Percentiles rank a stretch among this genome's conserved stretches.
These are phyloP conservation scores for Acorus gramineus DNA, from an alignment of 106 monocot genomes.

Conservation along the genomic window DNA sequence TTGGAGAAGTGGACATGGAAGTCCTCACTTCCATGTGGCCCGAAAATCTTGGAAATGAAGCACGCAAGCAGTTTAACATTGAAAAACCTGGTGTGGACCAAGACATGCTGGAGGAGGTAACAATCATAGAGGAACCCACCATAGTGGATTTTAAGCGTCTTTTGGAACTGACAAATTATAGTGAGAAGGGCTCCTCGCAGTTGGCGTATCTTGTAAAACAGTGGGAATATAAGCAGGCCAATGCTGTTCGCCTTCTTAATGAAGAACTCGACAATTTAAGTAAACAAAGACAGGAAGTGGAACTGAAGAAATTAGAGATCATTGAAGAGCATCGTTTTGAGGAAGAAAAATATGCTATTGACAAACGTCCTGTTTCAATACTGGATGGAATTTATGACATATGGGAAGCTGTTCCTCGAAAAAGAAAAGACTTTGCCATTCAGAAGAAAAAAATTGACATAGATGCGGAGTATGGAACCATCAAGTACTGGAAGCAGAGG, in stretches of 20 bases:
- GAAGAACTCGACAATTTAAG: constrained; percentile 44
- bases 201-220: constrained; percentile 50
- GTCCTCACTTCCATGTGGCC: constrained; percentile 65
- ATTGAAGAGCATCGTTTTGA: constrained; percentile 49
- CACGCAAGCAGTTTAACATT: constrained; percentile 52
- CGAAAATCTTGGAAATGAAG: constrained; percentile 40
- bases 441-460: constrained; percentile 30
- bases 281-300: constrained; percentile 51
- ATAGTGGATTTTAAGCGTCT: constrained; percentile 45
- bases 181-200: constrained; percentile 58
- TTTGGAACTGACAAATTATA: constrained; percentile 48
- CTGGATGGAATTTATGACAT: constrained; percentile 39
- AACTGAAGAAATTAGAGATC: constrained; percentile 51
- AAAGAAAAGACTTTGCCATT: constrained; percentile 22
- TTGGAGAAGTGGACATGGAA: constrained; percentile 32
- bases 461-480: constrained; percentile 37
- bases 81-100: constrained; percentile 38
- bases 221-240: constrained; percentile 53
- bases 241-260: constrained; percentile 58
- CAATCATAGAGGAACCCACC: constrained; percentile 27
- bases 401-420: constrained; percentile 35
- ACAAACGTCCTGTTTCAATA: constrained; percentile 35
- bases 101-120: constrained; percentile 49
- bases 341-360: constrained; percentile 32
- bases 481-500: constrained; percentile 48